Evolutionary conservation across 2,329 filamentous ascomycete species (phyloP).

Genomic region (Ophiostoma pallidulum): DNA sequence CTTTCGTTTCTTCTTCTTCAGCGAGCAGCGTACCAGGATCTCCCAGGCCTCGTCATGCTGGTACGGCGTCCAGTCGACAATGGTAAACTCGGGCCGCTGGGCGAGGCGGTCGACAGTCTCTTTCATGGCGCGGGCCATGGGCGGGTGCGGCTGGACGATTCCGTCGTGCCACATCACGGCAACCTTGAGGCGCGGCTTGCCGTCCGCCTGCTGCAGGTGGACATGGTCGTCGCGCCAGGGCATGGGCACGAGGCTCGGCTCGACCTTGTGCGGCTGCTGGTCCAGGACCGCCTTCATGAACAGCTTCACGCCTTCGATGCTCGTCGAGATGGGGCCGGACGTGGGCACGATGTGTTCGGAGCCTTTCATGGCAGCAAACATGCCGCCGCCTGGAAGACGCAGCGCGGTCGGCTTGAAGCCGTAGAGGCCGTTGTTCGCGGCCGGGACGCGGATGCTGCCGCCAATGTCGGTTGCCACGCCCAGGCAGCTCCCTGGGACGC

Average conservation of each 20-base stretch:
- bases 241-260: slow-evolving; percentile 56
- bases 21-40: no score
- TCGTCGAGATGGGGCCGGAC: slow-evolving; percentile 54
- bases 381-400: slow-evolving; percentile 47
- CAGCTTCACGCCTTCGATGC: slow-evolving; percentile 43
- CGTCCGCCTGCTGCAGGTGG: no score
- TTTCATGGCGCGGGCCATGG: slow-evolving; percentile 45
- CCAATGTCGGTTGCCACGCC: slow-evolving; percentile 37
- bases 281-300: slow-evolving; percentile 43
- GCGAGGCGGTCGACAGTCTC: slow-evolving; percentile 32
- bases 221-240: slow-evolving; percentile 38
- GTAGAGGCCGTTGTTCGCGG: slow-evolving; percentile 26
- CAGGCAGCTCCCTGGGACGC: no score
- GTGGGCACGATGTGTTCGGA: slow-evolving; percentile 34
- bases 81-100: slow-evolving; percentile 33
- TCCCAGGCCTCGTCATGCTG: no score
- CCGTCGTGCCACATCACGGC: slow-evolving; percentile 21
- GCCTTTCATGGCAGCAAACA: slow-evolving; percentile 22
- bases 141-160: slow-evolving; percentile 44
- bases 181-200: no score
- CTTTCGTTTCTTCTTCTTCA: no score
- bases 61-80: no score
- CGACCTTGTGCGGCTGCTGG: slow-evolving; percentile 53
- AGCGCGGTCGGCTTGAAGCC: slow-evolving; percentile 24
- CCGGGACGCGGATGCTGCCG: slow-evolving; percentile 21